Conservation (phyloP, 78 protist genomes). For the Dictyostelium purpureum region DNA sequence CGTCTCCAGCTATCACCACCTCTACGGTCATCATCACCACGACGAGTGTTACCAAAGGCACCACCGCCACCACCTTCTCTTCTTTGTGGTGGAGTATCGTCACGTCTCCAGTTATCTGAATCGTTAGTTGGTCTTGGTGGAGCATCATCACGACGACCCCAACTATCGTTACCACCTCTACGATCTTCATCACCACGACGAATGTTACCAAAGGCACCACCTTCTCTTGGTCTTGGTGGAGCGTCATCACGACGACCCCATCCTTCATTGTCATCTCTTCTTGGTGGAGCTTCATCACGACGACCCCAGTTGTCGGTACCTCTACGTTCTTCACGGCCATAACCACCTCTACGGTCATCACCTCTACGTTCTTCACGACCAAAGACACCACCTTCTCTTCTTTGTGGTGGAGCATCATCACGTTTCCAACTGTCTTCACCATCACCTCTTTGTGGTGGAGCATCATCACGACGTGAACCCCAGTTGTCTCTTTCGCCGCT, state of each 20-base stretch:
- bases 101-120: neutral
- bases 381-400: neutral
- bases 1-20: neutral
- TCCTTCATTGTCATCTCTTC: conserved; percentile 1
- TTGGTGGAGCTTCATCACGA: neutral
- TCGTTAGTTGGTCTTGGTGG: neutral
- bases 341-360: neutral
- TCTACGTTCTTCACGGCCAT: neutral
- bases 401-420: neutral
- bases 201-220: neutral
- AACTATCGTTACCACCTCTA: neutral
- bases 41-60: no score
- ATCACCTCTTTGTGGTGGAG: neutral
- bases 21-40: neutral
- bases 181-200: neutral
- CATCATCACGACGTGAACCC: neutral
- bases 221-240: neutral
- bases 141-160: conserved; percentile 21
- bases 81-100: neutral
- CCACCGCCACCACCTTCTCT: neutral
- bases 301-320: neutral
- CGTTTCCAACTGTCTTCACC: neutral
- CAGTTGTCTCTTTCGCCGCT: neutral
- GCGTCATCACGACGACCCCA: conserved; percentile 12
- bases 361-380: neutral